Evolutionary conservation across 371 early-diverging fungal species (phyloP).

Genomic region (Mucor racemosus): DNA sequence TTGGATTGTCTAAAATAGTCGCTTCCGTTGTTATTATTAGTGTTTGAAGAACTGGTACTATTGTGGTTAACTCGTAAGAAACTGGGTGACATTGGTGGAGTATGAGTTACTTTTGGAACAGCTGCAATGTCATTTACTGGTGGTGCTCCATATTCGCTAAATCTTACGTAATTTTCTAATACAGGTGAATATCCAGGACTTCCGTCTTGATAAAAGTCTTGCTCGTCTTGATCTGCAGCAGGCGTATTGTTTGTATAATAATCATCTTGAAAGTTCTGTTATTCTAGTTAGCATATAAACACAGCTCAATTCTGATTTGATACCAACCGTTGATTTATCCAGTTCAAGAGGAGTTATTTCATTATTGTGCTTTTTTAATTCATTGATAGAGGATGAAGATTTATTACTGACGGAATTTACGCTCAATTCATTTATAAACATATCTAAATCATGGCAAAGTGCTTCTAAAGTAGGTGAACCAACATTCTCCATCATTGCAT

Average conservation of each 20-base stretch:
- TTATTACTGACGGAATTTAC: background rate
- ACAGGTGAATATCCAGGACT: conserved; percentile 26
- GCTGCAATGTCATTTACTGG: background rate
- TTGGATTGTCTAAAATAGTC: conserved; percentile 9
- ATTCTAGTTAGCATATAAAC: background rate
- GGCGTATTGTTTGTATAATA: background rate
- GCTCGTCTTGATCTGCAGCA: background rate
- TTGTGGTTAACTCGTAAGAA: conserved; percentile 13
- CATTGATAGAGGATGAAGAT: background rate
- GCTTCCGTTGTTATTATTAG: background rate
- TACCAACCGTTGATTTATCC: conserved; percentile 11
- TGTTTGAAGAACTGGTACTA: background rate
- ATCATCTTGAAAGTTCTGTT: background rate
- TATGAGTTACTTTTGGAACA: background rate
- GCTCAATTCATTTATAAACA: conserved; percentile 39
- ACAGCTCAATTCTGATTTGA: background rate
- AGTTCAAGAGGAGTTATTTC: conserved; percentile 24
- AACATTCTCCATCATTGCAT: conserved; percentile 8
- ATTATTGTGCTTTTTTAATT: background rate
- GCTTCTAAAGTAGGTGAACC: conserved; percentile 40
- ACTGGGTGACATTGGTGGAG: conserved; percentile 33
- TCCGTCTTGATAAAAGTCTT: conserved; percentile 9
- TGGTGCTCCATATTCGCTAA: conserved; percentile 7
- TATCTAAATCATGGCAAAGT: conserved; percentile 41
- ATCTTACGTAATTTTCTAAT: conserved; percentile 26